Percentiles rank a stretch among this genome's conserved stretches.
phyloP scores from a whole-genome alignment of 2,329 filamentous ascomycete species.

The Blumeria hordei region DNA sequence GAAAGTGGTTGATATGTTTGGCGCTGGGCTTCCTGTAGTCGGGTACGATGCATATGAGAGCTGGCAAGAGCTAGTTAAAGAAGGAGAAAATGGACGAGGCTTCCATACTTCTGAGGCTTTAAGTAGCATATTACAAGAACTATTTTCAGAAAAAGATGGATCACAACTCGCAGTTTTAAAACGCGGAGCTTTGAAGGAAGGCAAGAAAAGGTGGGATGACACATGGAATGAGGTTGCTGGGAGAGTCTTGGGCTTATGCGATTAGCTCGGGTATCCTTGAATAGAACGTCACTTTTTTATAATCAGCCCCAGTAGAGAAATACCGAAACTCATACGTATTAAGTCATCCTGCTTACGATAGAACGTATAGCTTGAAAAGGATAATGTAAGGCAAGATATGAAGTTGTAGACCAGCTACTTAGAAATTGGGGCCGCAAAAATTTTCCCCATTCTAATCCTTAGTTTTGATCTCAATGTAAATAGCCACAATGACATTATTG shows the following conservation, averaged over 20 bases:
- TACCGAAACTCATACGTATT: too few species aligned
- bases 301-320: too few species aligned
- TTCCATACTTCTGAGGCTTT: constrained; percentile 53
- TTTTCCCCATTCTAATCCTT: too few species aligned
- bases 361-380: too few species aligned
- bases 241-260: constrained; percentile 32
- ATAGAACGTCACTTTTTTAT: too few species aligned
- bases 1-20: constrained; percentile 99
- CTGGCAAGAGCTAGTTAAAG: constrained; percentile 72
- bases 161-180: constrained; percentile 35
- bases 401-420: too few species aligned
- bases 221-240: constrained; percentile 78
- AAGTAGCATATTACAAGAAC: constrained; percentile 30
- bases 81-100: constrained; percentile 65
- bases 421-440: too few species aligned
- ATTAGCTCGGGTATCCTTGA: constrained; percentile 2
- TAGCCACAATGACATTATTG: too few species aligned
- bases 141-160: constrained; percentile 31
- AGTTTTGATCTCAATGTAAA: too few species aligned
- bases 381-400: too few species aligned
- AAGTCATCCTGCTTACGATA: too few species aligned
- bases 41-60: constrained; percentile 73
- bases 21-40: constrained; percentile 69
- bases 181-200: constrained; percentile 49
- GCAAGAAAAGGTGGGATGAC: constrained; percentile 60